Percentiles rank a stretch among this genome's conserved stretches.
These are phyloP conservation scores for Microbotryum scabiosae DNA, from an alignment of 1,284 basidiomycete species.

Conservation along the genomic window DNA sequence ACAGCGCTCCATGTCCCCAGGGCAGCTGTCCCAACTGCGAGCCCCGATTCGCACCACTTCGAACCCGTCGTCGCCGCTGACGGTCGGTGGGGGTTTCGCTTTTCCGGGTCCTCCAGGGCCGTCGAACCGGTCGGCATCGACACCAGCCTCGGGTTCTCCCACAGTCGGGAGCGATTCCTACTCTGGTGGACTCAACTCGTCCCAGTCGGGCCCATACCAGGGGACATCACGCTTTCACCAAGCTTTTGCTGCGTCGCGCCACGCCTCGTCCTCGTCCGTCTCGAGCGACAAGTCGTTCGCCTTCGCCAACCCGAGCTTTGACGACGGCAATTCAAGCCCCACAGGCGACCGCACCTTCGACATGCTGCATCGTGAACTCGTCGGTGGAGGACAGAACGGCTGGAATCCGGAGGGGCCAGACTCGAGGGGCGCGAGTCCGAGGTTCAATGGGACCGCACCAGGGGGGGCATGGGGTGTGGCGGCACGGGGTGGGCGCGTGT, in stretches of 20 bases:
- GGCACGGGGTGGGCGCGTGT: conserved; percentile 1
- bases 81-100: no score
- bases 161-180: no score
- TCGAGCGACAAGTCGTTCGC: conserved; percentile 2
- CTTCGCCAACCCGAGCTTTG: conserved; percentile 6
- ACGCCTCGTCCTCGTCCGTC: conserved; percentile 9
- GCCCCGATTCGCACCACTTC: no score
- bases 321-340: background rate
- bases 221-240: conserved; percentile 16
- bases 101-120: no score
- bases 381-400: background rate
- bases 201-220: no score
- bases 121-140: no score
- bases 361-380: conserved; percentile 15
- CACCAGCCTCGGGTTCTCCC: no score
- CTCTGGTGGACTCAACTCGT: no score
- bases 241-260: conserved; percentile 14
- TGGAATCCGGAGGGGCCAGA: background rate
- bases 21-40: no score
- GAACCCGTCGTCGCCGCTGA: no score
- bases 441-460: background rate
- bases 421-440: conserved; percentile 3
- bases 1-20: no score
- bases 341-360: conserved; percentile 15
- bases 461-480: background rate